These are phyloP conservation scores for Thermomyces lanuginosus DNA, from an alignment of 2,329 filamentous ascomycete genomes.

Conservation along the genomic window DNA sequence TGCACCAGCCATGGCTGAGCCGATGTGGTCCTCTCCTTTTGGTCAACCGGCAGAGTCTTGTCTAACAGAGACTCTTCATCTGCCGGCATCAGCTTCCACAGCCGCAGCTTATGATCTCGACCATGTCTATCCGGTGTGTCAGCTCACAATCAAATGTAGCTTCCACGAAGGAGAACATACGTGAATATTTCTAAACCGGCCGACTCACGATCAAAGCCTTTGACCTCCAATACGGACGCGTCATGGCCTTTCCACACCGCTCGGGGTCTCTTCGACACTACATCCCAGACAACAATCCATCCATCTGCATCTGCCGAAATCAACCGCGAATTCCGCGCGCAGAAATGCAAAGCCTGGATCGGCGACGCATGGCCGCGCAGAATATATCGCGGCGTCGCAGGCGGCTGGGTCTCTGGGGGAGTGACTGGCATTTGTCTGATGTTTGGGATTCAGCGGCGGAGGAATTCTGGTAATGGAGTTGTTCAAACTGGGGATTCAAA, in stretches of 20 bases:
- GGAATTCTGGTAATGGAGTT: too few species aligned
- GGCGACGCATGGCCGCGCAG: constrained; percentile 72
- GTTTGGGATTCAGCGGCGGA: too few species aligned
- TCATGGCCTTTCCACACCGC: constrained; percentile 79
- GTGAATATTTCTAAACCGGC: constrained; percentile 54
- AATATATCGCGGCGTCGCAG: constrained; percentile 48
- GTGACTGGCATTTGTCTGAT: constrained; percentile 4
- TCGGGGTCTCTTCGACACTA: constrained; percentile 61
- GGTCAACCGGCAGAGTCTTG: constrained; percentile 54
- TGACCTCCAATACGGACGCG: constrained; percentile 57
- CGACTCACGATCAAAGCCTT: constrained; percentile 35
- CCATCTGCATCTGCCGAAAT: constrained; percentile 81
- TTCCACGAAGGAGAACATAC: constrained; percentile 34
- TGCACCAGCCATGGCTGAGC: constrained; percentile 64
- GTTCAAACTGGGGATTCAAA: too few species aligned
- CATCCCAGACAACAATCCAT: constrained; percentile 72
- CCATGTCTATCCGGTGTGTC: constrained; percentile 52
- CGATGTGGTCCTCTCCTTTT: constrained; percentile 26
- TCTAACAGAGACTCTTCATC: constrained; percentile 36
- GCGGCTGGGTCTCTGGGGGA: constrained; percentile 17
- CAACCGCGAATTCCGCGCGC: constrained; percentile 57
- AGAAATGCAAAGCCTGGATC: constrained; percentile 61
- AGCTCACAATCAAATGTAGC: constrained; percentile 5
- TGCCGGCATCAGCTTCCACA: constrained; percentile 67
- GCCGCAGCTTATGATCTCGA: constrained; percentile 67